Evolutionary conservation across 2,329 filamentous ascomycete species (phyloP), one percentile per base, ranked within the genome.

Genomic region (Penicillium sp.): DNA sequence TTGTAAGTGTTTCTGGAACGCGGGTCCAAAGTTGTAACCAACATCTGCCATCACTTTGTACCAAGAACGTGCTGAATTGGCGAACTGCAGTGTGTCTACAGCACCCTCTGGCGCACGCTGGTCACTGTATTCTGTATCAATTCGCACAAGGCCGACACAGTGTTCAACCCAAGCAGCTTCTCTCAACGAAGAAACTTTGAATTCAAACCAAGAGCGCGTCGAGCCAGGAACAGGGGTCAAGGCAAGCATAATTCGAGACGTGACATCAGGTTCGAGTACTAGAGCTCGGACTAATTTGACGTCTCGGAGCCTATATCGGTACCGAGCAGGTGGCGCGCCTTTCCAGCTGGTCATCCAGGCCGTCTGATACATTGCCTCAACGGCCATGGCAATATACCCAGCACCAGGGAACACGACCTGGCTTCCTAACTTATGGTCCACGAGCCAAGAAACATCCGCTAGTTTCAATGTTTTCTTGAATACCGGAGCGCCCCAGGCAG

Each of bases 391-490:
- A 13, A 69, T 53, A 44, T 67, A 71, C 39, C 60, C 63, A 2
- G 63, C 61, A 7, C 46, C 70, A 2, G 74, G 74, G 42, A 70
- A 74, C 1, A 77, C 58, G 22, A 67, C 63, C 19, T 66, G 61
- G 9, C 59, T 62, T 22, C 68, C 63, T 6, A 76, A 49, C 13
- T 60, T 48, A 54, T 77, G 74, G 27, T 67, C 69, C 9, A 45
- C 49, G 7, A 77, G 48, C 74, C 73, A 76, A 0, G 69, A 63
- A 1, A 69, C 35, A 39, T 74, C 68, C 45, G 6, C 65, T 29
- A 3, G 58, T 57, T 11, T 75, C 35, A 21, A 66, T 29, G 22
- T 70, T 70, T 19, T 66, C 66, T 8, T 47, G 26, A 11, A 46
- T 29, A 4, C 37, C 46, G 6, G 21, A 44, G 27, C 27, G 27